These are phyloP conservation scores for Monilinia polystroma DNA, from an alignment of 2,329 filamentous ascomycete species.

Conservation along the genomic window DNA sequence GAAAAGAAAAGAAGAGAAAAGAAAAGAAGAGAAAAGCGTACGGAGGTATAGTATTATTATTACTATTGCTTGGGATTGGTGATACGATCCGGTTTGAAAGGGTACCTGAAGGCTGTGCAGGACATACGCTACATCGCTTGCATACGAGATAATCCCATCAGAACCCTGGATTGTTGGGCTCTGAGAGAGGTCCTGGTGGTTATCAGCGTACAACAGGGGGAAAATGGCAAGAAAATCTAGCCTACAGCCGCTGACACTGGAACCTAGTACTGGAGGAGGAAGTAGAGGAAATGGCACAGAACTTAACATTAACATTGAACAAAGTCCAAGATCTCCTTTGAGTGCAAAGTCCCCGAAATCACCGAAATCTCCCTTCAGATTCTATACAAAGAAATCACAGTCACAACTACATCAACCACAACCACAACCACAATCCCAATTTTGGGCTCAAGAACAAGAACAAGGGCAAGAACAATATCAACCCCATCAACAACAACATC, in stretches of 20 bases:
- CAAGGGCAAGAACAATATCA: too few relatives aligned
- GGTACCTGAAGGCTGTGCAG: slow-evolving; percentile 33
- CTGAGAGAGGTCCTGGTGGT: slow-evolving; percentile 14
- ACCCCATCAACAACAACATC: not conserved
- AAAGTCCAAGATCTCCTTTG: slow-evolving; percentile 32
- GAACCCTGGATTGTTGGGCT: slow-evolving; percentile 21
- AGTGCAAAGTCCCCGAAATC: slow-evolving; percentile 36
- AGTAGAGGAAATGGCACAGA: slow-evolving; percentile 23
- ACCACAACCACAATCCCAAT: not conserved
- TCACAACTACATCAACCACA: slow-evolving; percentile 18
- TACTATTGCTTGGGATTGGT: slow-evolving; percentile 28
- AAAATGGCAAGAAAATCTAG: slow-evolving; percentile 37
- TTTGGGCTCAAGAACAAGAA: not conserved
- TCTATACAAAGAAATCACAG: slow-evolving; percentile 35
- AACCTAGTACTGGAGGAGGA: slow-evolving; percentile 23
- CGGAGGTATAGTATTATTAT: slow-evolving; percentile 22
- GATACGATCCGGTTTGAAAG: slow-evolving; percentile 22
- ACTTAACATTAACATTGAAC: slow-evolving; percentile 19
- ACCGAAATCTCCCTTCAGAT: slow-evolving; percentile 38
- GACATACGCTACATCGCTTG: slow-evolving; percentile 9
- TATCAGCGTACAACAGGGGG: slow-evolving; percentile 30
- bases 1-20: too few relatives aligned
- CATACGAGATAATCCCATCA: slow-evolving; percentile 30
- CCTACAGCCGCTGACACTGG: slow-evolving; percentile 39
- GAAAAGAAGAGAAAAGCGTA: slow-evolving; percentile 16